Percentiles rank a stretch among this genome's conserved stretches.
phyloP scores from a whole-genome alignment of 1,139 yeast species.

The Zygoascus hellenicus region DNA sequence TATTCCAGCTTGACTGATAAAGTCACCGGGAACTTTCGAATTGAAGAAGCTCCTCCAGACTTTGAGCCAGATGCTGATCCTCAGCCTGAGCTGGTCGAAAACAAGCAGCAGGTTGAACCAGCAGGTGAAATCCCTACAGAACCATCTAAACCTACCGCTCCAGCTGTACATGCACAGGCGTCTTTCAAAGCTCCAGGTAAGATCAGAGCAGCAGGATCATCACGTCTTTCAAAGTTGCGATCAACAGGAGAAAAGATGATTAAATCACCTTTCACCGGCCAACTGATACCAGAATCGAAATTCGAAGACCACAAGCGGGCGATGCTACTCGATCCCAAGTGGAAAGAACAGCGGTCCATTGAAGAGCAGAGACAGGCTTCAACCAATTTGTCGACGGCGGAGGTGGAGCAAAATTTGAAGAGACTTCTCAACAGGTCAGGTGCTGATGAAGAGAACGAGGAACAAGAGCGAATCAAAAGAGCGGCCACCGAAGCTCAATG shows the following conservation, averaged over 20 bases:
- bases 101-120: constrained; percentile 10
- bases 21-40: constrained; percentile 27
- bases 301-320: constrained; percentile 70
- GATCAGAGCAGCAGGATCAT: constrained; percentile 62
- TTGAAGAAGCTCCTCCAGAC: constrained; percentile 40
- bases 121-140: background rate
- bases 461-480: constrained; percentile 17
- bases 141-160: constrained; percentile 9
- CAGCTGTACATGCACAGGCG: constrained; percentile 12
- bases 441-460: constrained; percentile 13
- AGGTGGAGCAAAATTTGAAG: constrained; percentile 71
- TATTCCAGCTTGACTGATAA: constrained; percentile 54
- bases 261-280: constrained; percentile 69
- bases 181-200: constrained; percentile 39
- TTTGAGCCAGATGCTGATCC: constrained; percentile 22
- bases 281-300: constrained; percentile 60
- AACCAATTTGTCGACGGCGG: constrained; percentile 60
- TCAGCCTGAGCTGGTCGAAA: background rate
- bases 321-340: constrained; percentile 73
- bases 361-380: constrained; percentile 54
- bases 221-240: constrained; percentile 42
- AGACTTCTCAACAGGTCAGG: constrained; percentile 29
- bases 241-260: constrained; percentile 38
- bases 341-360: constrained; percentile 61
- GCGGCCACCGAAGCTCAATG: constrained; percentile 25